A percentile compares a stretch with the other conserved stretches of the same genome.
These are phyloP conservation scores for Madurella mycetomatis DNA, from an alignment of 2,329 filamentous ascomycete genomes.

Conservation along the genomic window DNA sequence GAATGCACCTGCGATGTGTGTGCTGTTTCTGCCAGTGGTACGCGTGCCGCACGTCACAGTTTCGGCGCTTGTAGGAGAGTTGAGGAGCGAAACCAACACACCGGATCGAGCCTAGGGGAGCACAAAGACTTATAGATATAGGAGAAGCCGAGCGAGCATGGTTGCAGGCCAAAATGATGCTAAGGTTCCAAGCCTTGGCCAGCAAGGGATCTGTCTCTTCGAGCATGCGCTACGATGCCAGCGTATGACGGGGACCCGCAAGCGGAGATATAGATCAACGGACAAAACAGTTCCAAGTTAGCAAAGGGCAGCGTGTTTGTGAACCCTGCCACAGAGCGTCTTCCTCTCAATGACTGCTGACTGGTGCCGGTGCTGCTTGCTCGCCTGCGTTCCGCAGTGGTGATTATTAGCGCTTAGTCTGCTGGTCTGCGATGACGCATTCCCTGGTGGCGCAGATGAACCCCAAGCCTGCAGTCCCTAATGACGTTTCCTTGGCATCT, in stretches of 20 bases:
- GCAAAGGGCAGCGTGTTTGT: not conserved
- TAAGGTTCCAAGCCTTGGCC: too few relatives aligned
- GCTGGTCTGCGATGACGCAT: constrained; percentile 14
- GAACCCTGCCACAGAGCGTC: not conserved
- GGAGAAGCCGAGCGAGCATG: not conserved
- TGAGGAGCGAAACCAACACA: constrained; percentile 1
- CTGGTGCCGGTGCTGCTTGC: not conserved
- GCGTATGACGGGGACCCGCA: not conserved
- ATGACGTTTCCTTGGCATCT: constrained; percentile 14
- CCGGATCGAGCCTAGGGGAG: not conserved
- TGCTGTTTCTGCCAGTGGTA: not conserved
- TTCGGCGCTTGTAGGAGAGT: constrained; percentile 3
- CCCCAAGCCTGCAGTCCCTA: not conserved
- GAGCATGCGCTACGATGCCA: not conserved
- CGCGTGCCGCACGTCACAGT: not conserved
- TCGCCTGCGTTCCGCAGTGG: not conserved
- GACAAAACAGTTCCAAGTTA: not conserved
- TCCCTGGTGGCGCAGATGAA: constrained; percentile 13
- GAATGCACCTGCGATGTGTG: not conserved
- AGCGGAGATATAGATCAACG: constrained; percentile 7
- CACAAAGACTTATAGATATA: not conserved
- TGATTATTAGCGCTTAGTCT: not conserved
- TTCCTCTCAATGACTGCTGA: not conserved
- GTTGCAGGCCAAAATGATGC: too few relatives aligned
- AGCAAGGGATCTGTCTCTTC: too few relatives aligned